Evolutionary conservation across 768 basidiomycete genomes (phyloP).

Genomic region (Leucosporidium scottii): DNA sequence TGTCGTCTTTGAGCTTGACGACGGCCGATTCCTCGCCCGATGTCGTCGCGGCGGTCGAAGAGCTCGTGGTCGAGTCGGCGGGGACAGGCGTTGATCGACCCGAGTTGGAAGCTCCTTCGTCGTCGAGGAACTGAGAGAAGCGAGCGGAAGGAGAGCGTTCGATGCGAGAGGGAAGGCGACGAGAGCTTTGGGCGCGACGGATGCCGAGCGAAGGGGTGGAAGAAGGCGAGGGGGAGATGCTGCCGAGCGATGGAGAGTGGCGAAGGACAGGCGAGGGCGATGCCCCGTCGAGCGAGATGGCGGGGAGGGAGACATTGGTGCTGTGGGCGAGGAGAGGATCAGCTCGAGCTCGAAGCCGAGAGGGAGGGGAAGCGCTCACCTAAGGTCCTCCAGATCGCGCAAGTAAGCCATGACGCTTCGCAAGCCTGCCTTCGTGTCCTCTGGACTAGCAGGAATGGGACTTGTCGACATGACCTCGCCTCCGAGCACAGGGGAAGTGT

Average conservation of each 20-base stretch:
- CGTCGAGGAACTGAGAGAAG: constrained; percentile 16
- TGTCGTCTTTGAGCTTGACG: constrained; percentile 87
- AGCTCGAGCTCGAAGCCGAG: no score
- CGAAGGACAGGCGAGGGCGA: background rate
- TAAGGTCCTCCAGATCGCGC: constrained; percentile 85
- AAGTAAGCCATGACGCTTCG: constrained; percentile 93
- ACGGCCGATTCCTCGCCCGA: background rate
- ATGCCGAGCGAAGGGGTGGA: background rate
- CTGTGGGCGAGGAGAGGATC: background rate
- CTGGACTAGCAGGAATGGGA: background rate
- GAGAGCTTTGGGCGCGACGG: constrained; percentile 20
- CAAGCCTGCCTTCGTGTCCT: constrained; percentile 43
- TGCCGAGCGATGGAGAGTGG: constrained; percentile 14
- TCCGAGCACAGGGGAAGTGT: constrained; percentile 42
- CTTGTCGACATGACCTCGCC: background rate
- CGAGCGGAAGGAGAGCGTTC: constrained; percentile 3
- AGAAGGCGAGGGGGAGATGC: background rate
- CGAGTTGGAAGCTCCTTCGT: background rate
- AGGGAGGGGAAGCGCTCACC: background rate
- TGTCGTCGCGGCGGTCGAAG: background rate
- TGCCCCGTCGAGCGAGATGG: background rate
- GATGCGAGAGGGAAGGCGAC: constrained; percentile 4
- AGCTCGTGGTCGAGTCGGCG: background rate
- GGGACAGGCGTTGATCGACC: constrained; percentile 9
- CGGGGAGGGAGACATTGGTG: background rate